Base-by-base conservation (phyloP, 202 grass and related monocot species). In the Setaria italica region DNA sequence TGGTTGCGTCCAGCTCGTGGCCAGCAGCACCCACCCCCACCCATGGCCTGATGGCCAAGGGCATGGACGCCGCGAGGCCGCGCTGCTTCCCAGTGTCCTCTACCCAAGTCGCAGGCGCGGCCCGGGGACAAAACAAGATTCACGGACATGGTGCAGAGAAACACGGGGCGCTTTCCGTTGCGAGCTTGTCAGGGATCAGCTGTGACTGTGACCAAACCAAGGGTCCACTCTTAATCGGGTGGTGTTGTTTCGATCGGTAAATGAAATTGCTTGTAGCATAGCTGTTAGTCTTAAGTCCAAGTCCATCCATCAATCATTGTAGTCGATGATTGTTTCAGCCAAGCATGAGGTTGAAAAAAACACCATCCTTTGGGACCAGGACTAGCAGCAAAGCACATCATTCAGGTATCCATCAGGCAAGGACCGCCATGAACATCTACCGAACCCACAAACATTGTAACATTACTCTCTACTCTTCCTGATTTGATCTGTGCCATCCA, bases 71-170 rank as follows among this genome's bases (percentile, higher is more conserved):
- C 19, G 50, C 76, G 39, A 85, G 45, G 45, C 53, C 77, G 77
- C 33, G 57, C 73, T 35, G 51, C 65, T 3, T 25, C 25, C 68
- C 56, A 34, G 69, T 70, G 68, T 41, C 62, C 30, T 42, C 64
- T 49, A 16, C 70, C 70, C 45, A 32, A 48, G 43, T 21, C 69
- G 70, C 70, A 35, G 55, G 41, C 47, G 83, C 72, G 33, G 7
- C 72, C 54, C 47, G 17, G 25, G 43, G 49, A 79, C 45, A 86
- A 11, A 68, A 83, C 79, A 87, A 80, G 80, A 74, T 76, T 90
- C 88, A 87, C 74, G 88, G 84, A 79, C 84, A 90, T 67, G 84
- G 1, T 43, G 83, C 72, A 86, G 2, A 63, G 56, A 82, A 89
- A 78, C 39, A 39, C 78, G 78, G 78, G 64, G 35, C 72, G 19